Evolutionary conservation across 1,284 basidiomycete species (phyloP), one percentile per base, ranked within the genome.

Genomic region (Fomitopsis palustris): DNA sequence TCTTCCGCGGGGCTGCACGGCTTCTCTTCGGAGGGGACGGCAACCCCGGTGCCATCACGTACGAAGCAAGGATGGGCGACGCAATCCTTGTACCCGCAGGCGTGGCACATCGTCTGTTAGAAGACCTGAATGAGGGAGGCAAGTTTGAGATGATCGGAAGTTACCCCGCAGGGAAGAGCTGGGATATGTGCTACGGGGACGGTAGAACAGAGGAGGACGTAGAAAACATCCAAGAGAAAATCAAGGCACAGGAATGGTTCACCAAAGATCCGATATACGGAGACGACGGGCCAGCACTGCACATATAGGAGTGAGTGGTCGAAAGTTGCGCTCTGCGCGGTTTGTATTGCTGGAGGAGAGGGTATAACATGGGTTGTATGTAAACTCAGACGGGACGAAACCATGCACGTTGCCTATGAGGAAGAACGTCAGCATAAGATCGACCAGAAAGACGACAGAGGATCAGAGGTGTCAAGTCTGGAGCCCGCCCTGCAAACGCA

Each of bases 381-480:
- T 37, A 37, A n/a, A n/a, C n/a, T n/a, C n/a, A n/a, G n/a, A n/a
- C n/a, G n/a, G n/a, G n/a, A n/a, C n/a, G n/a, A 23, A 23, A 42
- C 21, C 42, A 37, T 37, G n/a, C n/a, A n/a, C n/a, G 9, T 7
- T 23, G 19, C 39, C 42, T 47, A 8, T 29, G 4, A 16, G 17
- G n/a, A 29, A 2, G 14, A 3, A 29, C 8, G 10, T 47, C 45
- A 47, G 45, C 25, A 47, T 27, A 16, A 47, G 21, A 16, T 17
- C 25, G n/a, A 3, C 25, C 4, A 27, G 27, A 1, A 16, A 25
- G 12, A 31, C n/a, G 31, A 29, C 5, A 47, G 4, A n/a, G 6
- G 19, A 51, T 60, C 59, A 60, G 59, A 38, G 29, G 55, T 86
- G 88, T 90, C 88, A 87, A 65, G 67, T 81, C 70, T 88, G 89